Conservation (phyloP, 805 yeast species). For the Metschnikowia amazonensis region DNA sequence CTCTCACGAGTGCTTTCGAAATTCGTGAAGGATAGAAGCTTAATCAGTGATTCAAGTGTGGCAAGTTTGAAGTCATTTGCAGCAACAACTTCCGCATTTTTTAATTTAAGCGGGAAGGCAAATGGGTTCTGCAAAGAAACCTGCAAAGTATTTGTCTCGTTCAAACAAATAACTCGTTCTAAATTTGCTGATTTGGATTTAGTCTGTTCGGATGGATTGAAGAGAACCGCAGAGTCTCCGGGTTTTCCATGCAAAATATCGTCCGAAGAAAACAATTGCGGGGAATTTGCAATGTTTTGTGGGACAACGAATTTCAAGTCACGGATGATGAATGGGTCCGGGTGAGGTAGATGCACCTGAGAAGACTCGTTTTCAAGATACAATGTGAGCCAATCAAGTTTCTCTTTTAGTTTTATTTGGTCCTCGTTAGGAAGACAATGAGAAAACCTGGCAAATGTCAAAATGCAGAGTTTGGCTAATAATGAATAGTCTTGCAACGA, state of each 20-base stretch:
- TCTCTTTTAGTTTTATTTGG: conserved; percentile 44
- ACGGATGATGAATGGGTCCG: conserved; percentile 71
- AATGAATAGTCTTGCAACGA: conserved; percentile 42
- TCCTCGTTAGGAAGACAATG: conserved; percentile 55
- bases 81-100: conserved; percentile 41
- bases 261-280: conserved; percentile 8
- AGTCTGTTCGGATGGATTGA: conserved; percentile 49
- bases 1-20: conserved; percentile 2
- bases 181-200: conserved; percentile 39
- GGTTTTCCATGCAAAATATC: neutral
- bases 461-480: conserved; percentile 43
- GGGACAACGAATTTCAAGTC: conserved; percentile 33
- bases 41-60: conserved; percentile 15
- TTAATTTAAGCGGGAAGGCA: conserved; percentile 64
- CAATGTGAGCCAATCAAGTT: conserved; percentile 23
- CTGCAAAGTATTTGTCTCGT: conserved; percentile 56
- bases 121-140: conserved; percentile 75
- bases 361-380: conserved; percentile 23
- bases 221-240: conserved; percentile 19
- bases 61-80: conserved; percentile 27
- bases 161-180: conserved; percentile 38
- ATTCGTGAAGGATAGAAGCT: neutral
- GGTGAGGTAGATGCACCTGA: conserved; percentile 43
- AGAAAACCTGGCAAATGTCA: conserved; percentile 54
- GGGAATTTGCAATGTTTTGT: conserved; percentile 4